Evolutionary conservation across 257 asterid genomes (phyloP).

Genomic region (Handroanthus guayacan): DNA sequence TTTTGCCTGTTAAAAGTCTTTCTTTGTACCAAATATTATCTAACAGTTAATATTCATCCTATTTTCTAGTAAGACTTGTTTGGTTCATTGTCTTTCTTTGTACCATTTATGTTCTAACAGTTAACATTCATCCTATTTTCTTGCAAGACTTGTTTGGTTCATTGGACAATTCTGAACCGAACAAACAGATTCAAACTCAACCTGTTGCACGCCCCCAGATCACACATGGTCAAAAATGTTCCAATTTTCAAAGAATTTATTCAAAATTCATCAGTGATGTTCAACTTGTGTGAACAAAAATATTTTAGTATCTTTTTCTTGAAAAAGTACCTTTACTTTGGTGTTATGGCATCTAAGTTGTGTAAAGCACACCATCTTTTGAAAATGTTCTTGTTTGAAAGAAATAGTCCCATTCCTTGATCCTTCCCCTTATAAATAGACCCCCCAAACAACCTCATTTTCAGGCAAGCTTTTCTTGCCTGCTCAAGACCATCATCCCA

Average conservation of each 20-base stretch:
- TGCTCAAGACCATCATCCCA: not conserved
- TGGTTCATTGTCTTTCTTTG: too few relatives aligned
- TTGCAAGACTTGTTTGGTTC: too few relatives aligned
- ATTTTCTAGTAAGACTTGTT: too few relatives aligned
- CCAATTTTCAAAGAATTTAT: slow-evolving; percentile 31
- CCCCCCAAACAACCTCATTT: slow-evolving; percentile 17
- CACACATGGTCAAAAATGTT: not conserved
- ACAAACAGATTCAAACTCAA: too few relatives aligned
- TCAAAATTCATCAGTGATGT: slow-evolving; percentile 29
- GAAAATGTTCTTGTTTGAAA: slow-evolving; percentile 36
- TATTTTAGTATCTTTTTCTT: slow-evolving; percentile 33
- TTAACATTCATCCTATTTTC: too few relatives aligned
- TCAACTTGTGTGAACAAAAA: slow-evolving; percentile 38
- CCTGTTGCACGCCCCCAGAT: too few relatives aligned
- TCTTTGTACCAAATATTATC: too few relatives aligned
- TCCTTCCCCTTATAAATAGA: slow-evolving; percentile 45
- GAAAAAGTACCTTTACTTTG: slow-evolving; percentile 39
- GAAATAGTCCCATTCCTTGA: slow-evolving; percentile 30
- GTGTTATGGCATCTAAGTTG: slow-evolving; percentile 30
- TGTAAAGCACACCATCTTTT: slow-evolving; percentile 34
- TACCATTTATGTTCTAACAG: too few relatives aligned
- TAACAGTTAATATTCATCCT: too few relatives aligned
- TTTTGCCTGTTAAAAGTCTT: too few relatives aligned
- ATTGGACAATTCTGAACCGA: too few relatives aligned
- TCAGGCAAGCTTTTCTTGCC: slow-evolving; percentile 40